Base-by-base conservation (phyloP, 106 monocot species). In the Dactylorhiza incarnata region DNA sequence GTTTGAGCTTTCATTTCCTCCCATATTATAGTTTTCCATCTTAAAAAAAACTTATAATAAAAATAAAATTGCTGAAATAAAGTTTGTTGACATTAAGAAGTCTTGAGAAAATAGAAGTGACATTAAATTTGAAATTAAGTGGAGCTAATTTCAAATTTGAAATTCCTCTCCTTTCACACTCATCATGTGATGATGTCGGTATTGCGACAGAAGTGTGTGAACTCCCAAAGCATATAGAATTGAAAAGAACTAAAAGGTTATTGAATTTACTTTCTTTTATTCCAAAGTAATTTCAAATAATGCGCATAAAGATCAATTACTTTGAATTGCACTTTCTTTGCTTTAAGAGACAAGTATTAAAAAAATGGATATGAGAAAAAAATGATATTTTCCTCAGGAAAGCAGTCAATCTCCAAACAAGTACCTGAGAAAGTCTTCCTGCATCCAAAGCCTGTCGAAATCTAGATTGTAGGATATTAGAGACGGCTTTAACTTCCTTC, bases 361-460 rank as follows among this genome's bases (percentile, higher is more conserved):
- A 61, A 59, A 61, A 61, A 61, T 19, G 6, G 7, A 5, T 62
- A 62, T 54, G 54, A 62, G 37, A 37, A 37, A 37, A 37, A 62
- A 22, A 22, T 62, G 61, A 65, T 2, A 65, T 29, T 26, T 29
- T 65, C 65, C 24, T 13, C 9, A 5, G 25, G 29, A 65, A 9
- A 12, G 26, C 58, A 59, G 9, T 12, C 65, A 26, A 29, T 26
- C 65, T 65, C 12, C 13, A 65, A 29, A 3, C 24, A 72, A 49
- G 11, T 78, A 89, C 99, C 89, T 88, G 78, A 73, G 99, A 99
- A 74, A 99, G 94, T 48, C 99, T 94, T 16, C 99, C 99, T 17
- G 94, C 99, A 72, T 83, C 86, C 74, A 99, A 68, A 80, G 99
- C 99, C 81, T 91, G 85, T 72, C 82, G 86, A 78, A 99, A 99